Evolutionary conservation across 2,329 filamentous ascomycete species (phyloP).

Genomic region (Hymenotorrendiella dingleyae): DNA sequence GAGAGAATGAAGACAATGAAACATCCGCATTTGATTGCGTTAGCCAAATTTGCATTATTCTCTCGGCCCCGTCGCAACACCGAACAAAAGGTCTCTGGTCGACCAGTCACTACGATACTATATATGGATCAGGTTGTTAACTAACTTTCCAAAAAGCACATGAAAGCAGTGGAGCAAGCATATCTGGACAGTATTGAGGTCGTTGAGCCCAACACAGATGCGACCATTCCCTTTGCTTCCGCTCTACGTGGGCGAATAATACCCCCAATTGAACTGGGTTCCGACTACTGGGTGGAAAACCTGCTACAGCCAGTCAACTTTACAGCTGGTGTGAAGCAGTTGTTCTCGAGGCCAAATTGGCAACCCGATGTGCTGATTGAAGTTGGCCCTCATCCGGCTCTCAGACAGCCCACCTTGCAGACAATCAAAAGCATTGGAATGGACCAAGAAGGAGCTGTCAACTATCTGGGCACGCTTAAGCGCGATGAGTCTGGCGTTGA

Average conservation of each 20-base stretch:
- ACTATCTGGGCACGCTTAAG: constrained; percentile 1
- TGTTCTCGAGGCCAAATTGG: background rate
- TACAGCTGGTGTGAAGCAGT: background rate
- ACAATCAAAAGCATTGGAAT: background rate
- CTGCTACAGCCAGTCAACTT: constrained; percentile 39
- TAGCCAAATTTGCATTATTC: no score
- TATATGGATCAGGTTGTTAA: constrained; percentile 25
- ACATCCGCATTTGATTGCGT: no score
- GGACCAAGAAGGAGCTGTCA: background rate
- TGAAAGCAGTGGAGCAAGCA: background rate
- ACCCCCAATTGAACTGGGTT: background rate
- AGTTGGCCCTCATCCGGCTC: constrained; percentile 6
- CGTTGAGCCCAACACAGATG: background rate
- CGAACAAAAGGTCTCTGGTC: no score
- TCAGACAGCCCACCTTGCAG: constrained; percentile 1
- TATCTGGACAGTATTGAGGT: no score
- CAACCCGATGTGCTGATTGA: constrained; percentile 1
- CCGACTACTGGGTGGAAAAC: constrained; percentile 40
- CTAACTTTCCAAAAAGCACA: constrained; percentile 4
- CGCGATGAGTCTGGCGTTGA: background rate
- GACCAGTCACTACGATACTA: no score
- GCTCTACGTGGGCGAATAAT: background rate
- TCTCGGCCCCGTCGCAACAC: no score
- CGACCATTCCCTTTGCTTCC: background rate
- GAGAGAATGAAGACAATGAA: no score